Percentiles rank a stretch among this genome's conserved stretches.
Conservation (phyloP, 1,284 basidiomycete genomes). For the Malassezia cuniculi region DNA sequence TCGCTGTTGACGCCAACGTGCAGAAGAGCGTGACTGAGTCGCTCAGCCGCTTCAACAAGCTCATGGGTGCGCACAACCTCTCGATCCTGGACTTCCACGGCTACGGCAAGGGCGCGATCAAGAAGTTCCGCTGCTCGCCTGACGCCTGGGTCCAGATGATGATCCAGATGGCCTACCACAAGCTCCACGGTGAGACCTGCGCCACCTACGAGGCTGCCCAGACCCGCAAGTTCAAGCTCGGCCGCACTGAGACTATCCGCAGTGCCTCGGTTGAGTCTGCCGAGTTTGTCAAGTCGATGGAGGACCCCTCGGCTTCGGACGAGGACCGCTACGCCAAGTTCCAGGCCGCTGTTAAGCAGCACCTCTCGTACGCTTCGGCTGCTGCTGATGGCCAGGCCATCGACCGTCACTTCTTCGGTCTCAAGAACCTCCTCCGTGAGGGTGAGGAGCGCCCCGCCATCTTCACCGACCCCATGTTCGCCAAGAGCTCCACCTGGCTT, state of each 20-base stretch:
- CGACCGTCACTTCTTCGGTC: conserved; percentile 83
- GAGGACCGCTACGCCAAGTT: conserved; percentile 59
- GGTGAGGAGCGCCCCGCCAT: conserved; percentile 66
- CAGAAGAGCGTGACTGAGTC: conserved; percentile 51
- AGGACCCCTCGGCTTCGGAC: conserved; percentile 53
- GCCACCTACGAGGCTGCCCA: conserved; percentile 86
- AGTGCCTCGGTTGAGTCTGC: conserved; percentile 68
- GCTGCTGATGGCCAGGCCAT: conserved; percentile 89
- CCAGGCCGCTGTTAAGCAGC: conserved; percentile 63
- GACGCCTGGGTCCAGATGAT: conserved; percentile 89
- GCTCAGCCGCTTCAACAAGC: conserved; percentile 60
- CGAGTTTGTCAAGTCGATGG: conserved; percentile 78
- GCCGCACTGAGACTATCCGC: conserved; percentile 88
- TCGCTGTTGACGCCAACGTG: conserved; percentile 56
- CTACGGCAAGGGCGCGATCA: conserved; percentile 81
- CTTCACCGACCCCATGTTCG: conserved; percentile 65
- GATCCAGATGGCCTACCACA: conserved; percentile 85
- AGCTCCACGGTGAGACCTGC: conserved; percentile 64
- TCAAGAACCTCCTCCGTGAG: conserved; percentile 66
- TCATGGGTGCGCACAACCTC: conserved; percentile 69
- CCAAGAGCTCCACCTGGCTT: conserved; percentile 72
- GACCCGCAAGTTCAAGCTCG: conserved; percentile 80
- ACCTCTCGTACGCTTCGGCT: conserved; percentile 75
- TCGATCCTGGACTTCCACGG: conserved; percentile 73
- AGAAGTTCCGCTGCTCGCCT: conserved; percentile 74